These are phyloP conservation scores for Vigna reflexopilosa DNA, from an alignment of 306 rosid species.

Conservation along the genomic window DNA sequence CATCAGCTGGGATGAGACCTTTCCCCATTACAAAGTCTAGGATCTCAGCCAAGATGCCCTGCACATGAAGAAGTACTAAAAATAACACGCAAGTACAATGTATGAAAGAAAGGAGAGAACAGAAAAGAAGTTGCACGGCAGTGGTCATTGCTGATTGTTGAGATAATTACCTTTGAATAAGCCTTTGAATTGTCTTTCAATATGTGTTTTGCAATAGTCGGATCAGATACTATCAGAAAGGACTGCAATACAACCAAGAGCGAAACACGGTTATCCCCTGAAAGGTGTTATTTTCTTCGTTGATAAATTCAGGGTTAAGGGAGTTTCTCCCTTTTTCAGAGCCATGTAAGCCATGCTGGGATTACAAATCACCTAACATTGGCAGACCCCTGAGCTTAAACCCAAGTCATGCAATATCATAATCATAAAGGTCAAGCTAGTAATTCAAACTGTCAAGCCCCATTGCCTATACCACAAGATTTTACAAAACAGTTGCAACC, in stretches of 20 bases:
- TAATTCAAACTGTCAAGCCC: background rate
- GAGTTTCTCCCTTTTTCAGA: constrained; percentile 22
- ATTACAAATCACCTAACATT: constrained; percentile 8
- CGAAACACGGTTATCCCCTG: constrained; percentile 36
- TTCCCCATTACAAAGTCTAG: constrained; percentile 97
- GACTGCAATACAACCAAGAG: constrained; percentile 67
- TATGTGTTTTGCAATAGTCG: constrained; percentile 87
- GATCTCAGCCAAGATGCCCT: constrained; percentile 99
- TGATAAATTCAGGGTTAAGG: background rate
- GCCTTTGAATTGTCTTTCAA: constrained; percentile 89
- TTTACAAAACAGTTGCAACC: background rate
- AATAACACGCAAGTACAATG: constrained; percentile 5
- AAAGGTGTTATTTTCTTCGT: background rate
- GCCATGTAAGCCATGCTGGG: constrained; percentile 6
- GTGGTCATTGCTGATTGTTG: constrained; percentile 5
- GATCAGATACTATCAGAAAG: constrained; percentile 93
- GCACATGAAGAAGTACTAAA: constrained; percentile 44
- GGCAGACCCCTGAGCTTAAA: background rate
- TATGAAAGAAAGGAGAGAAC: constrained; percentile 15
- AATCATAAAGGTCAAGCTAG: background rate
- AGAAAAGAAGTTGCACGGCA: constrained; percentile 9
- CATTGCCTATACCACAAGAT: background rate
- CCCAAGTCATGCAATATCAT: constrained; percentile 31
- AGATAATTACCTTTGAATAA: constrained; percentile 81
- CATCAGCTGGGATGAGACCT: constrained; percentile 99